These are phyloP conservation scores for Mikania micrantha DNA, from an alignment of 129 eudicot species.

Conservation along the genomic window DNA sequence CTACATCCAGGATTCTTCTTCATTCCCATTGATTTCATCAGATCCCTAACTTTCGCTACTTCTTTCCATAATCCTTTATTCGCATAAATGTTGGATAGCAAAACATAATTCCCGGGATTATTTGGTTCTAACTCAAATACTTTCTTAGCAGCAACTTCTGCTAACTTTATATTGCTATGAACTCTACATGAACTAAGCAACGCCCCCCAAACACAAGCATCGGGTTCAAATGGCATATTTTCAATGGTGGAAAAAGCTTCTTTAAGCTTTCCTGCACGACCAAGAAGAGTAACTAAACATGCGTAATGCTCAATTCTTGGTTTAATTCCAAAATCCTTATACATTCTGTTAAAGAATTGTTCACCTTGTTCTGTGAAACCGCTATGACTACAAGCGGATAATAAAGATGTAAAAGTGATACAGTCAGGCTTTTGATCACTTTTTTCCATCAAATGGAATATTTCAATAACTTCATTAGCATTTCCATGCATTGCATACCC, in stretches of 20 bases:
- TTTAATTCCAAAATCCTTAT: conserved; percentile 47
- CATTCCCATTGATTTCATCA: conserved; percentile 72
- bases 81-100: conserved; percentile 80
- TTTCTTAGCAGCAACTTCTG: conserved; percentile 65
- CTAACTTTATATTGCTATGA: conserved; percentile 46
- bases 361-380: conserved; percentile 75
- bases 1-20: conserved; percentile 94
- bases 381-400: conserved; percentile 89
- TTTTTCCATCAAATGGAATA: conserved; percentile 49
- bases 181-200: conserved; percentile 85
- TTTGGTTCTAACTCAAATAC: conserved; percentile 70
- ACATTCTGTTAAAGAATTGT: conserved; percentile 54
- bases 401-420: conserved; percentile 61
- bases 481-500: conserved; percentile 85
- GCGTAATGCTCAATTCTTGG: conserved; percentile 80
- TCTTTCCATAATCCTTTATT: conserved; percentile 70
- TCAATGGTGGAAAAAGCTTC: conserved; percentile 65
- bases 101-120: conserved; percentile 78
- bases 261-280: conserved; percentile 79
- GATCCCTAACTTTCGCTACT: conserved; percentile 61
- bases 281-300: conserved; percentile 75
- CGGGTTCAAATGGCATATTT: conserved; percentile 76
- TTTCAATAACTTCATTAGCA: conserved; percentile 49
- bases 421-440: conserved; percentile 57
- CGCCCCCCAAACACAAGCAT: conserved; percentile 97